Evolutionary conservation across 2,329 filamentous ascomycete genomes (phyloP).

Genomic region (Lachnellula suecica): DNA sequence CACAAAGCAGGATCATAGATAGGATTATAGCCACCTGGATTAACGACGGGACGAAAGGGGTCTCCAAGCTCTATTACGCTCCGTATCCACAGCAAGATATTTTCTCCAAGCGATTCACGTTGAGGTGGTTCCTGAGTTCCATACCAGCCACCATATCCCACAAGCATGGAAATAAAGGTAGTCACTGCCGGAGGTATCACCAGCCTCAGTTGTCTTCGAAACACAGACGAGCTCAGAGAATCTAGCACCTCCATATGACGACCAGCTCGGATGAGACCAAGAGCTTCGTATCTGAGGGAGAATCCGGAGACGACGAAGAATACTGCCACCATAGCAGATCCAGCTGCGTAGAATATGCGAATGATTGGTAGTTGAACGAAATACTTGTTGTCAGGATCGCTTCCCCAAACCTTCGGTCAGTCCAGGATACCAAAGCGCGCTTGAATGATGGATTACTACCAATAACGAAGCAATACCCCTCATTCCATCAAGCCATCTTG

Average conservation of each 20-base stretch:
- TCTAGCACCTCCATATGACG: conserved; percentile 34
- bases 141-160: conserved; percentile 5
- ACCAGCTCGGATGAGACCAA: conserved; percentile 36
- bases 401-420: conserved; percentile 8
- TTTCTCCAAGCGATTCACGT: conserved; percentile 1
- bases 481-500: conserved; percentile 46
- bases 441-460: conserved; percentile 14
- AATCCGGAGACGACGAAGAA: conserved; percentile 51
- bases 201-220: conserved; percentile 43
- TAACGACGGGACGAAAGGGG: conserved; percentile 4
- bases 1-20: conserved; percentile 15
- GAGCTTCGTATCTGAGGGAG: conserved; percentile 41
- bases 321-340: conserved; percentile 45
- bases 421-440: conserved; percentile 4
- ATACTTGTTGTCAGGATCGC: conserved; percentile 1
- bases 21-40: conserved; percentile 7
- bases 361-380: conserved; percentile 37
- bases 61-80: conserved; percentile 9
- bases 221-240: conserved; percentile 41
- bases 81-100: conserved; percentile 4
- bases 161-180: conserved; percentile 34
- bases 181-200: conserved; percentile 41
- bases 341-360: conserved; percentile 39
- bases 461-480: conserved; percentile 41
- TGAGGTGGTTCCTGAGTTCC: conserved; percentile 6